Evolutionary conservation across 2,329 filamentous ascomycete species (phyloP), one percentile per base, ranked within the genome.

Genomic region (Peltaster fructicola): DNA sequence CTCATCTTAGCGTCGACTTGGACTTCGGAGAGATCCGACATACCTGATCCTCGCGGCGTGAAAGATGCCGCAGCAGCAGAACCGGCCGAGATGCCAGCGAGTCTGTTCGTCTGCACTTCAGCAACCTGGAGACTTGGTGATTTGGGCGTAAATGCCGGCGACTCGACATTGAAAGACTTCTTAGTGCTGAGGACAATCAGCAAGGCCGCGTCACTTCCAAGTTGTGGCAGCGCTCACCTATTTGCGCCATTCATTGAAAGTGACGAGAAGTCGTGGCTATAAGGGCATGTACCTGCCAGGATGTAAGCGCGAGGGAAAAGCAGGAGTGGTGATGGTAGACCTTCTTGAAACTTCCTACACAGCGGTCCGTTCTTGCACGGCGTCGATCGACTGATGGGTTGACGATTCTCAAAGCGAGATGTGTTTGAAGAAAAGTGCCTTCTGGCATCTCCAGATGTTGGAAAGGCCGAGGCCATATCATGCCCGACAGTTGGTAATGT

Each of bases 81-180:
- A 52, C 90, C 82, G 2, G 82, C 80, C 6, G 84, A 88, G 35
- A 95, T 82, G 6, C 73, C 73, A 7, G 73, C 65, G 41, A 76
- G n/a, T n/a, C n/a, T 76, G 51, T 81, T 81, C 13, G 55, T 45
- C 2, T 23, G 23, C 12, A 17, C 11, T 12, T 24, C 17, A 14
- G 56, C 52, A 13, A 54, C 51, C 20, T 63, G 51, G 25, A 47
- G 48, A 25, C 54, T 59, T 40, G 59, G 58, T 14, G 54, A 52
- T 30, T 52, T 55, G 17, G 85, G 85, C 0, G 81, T 93, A 50
- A 98, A 98, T 23, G 85, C 80, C 8, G 88, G 85, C 6, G 88
- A 95, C 44, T 95, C 88, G 44, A 92, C 88, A 51, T 91, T 98
- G 38, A 98, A 36, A 14, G 75, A 62, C 51, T 82, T 88, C 52